Conservation (phyloP, 352 stramenopile genomes). For the Phytophthora idaei region DNA sequence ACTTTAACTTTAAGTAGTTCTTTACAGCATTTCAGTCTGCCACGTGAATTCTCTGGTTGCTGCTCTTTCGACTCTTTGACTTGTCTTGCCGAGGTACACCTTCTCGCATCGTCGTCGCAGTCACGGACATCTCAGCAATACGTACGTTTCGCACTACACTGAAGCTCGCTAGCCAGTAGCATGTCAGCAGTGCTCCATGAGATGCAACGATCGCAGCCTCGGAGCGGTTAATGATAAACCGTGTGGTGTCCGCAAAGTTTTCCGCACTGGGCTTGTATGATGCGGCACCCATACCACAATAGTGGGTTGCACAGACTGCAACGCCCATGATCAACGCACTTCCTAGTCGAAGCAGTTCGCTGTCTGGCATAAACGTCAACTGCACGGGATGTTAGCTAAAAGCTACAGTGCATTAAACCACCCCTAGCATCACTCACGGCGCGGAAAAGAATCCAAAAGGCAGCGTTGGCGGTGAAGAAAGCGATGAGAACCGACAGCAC, state of each 20-base stretch:
- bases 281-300: constrained; percentile 51
- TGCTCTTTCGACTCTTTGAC: constrained; percentile 20
- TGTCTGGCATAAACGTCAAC: constrained; percentile 63
- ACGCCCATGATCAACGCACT: constrained; percentile 67
- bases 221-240: constrained; percentile 42
- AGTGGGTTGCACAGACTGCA: constrained; percentile 66
- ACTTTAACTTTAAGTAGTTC: too few species aligned
- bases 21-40: neutral
- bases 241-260: constrained; percentile 37
- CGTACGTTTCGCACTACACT: constrained; percentile 34
- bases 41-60: constrained; percentile 16
- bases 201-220: constrained; percentile 41
- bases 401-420: neutral
- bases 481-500: constrained; percentile 56
- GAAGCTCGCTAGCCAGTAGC: constrained; percentile 61
- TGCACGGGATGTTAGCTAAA: constrained; percentile 21
- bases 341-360: constrained; percentile 49
- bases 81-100: constrained; percentile 17
- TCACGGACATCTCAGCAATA: constrained; percentile 26
- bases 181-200: constrained; percentile 49
- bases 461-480: constrained; percentile 58
- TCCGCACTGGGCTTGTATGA: constrained; percentile 39
- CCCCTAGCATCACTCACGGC: constrained; percentile 29
- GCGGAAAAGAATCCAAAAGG: constrained; percentile 75
- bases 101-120: constrained; percentile 26